These are phyloP conservation scores for Purshia tridentata DNA, from an alignment of 306 rosid species.

Conservation along the genomic window DNA sequence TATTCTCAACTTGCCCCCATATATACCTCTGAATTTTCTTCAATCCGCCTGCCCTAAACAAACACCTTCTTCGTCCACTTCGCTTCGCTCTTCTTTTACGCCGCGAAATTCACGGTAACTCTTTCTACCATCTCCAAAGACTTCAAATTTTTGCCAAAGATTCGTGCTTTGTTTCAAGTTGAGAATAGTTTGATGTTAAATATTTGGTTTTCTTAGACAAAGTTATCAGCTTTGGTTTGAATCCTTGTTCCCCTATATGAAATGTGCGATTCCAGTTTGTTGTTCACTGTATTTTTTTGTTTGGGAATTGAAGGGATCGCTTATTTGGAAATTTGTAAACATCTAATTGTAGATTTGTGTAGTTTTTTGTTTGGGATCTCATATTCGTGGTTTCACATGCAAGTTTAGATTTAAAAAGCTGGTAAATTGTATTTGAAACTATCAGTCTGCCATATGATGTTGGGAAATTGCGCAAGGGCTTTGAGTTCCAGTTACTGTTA, in stretches of 20 bases:
- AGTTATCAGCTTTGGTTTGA: background rate
- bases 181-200: background rate
- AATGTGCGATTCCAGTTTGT: background rate
- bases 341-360: too few species aligned
- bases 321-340: background rate
- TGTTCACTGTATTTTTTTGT: background rate
- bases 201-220: background rate
- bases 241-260: background rate
- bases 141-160: background rate
- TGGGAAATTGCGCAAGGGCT: constrained; percentile 62
- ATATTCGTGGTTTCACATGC: background rate
- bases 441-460: constrained; percentile 41
- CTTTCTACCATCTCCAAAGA: background rate
- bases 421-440: constrained; percentile 11
- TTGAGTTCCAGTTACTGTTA: constrained; percentile 37
- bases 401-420: background rate
- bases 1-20: background rate
- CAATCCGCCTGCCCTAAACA: constrained; percentile 1
- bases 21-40: background rate
- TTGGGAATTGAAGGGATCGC: background rate
- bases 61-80: background rate
- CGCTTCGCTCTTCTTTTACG: background rate
- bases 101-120: background rate
- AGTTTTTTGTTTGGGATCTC: background rate
- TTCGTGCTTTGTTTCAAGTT: background rate